Evolutionary conservation across 495 filamentous ascomycete genomes (phyloP).

Genomic region (Aspergillus avenaceus): DNA sequence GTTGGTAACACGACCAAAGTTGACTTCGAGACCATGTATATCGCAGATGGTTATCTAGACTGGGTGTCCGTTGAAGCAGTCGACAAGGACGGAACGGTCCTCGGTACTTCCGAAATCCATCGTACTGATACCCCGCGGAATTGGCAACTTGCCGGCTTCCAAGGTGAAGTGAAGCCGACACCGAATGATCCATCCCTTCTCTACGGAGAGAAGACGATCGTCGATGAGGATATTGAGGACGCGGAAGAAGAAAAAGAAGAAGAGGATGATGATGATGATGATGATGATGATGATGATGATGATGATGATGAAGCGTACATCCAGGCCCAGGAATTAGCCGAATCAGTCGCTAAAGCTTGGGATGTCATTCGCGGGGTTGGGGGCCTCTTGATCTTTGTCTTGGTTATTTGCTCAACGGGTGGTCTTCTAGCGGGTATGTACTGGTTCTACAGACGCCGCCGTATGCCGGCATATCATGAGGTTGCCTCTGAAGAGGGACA

Average conservation of each 20-base stretch:
- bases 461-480: slow-evolving; percentile 28
- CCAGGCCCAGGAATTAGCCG: slow-evolving; percentile 29
- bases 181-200: slow-evolving; percentile 32
- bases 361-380: slow-evolving; percentile 34
- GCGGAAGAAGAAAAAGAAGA: slow-evolving; percentile 9
- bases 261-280: slow-evolving; percentile 11
- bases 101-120: slow-evolving; percentile 26
- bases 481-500: slow-evolving; percentile 31
- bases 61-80: slow-evolving; percentile 36
- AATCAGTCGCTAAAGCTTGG: slow-evolving; percentile 30
- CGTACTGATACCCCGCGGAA: slow-evolving; percentile 27
- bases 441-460: slow-evolving; percentile 21
- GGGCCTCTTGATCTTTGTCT: slow-evolving; percentile 30
- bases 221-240: slow-evolving; percentile 11
- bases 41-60: slow-evolving; percentile 38
- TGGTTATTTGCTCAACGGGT: slow-evolving; percentile 22
- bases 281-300: slow-evolving; percentile 10
- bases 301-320: slow-evolving; percentile 12
- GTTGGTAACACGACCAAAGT: slow-evolving; percentile 34
- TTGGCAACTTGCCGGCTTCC: slow-evolving; percentile 35
- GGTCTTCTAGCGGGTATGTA: slow-evolving; percentile 24
- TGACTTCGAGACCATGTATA: slow-evolving; percentile 44
- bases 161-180: slow-evolving; percentile 17
- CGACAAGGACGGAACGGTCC: slow-evolving; percentile 25
- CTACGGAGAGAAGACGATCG: slow-evolving; percentile 12